Evolutionary conservation across 75 land plant genomes (phyloP), one percentile per base, ranked within the genome.

Genomic region (Selaginella moellendorffii): DNA sequence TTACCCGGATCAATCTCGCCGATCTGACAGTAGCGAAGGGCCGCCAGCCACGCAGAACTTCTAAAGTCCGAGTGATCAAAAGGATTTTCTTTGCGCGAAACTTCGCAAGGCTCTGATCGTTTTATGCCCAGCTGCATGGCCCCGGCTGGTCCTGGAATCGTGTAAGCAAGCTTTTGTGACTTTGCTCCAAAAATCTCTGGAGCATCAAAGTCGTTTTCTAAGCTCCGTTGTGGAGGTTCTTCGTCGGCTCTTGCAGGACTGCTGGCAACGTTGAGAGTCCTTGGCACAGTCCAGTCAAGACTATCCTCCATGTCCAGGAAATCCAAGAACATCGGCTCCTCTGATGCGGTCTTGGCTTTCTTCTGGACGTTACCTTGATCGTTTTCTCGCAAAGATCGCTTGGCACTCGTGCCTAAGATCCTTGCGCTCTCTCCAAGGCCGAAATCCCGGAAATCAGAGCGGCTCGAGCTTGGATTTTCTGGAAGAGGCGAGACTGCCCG

Each of bases 61-160:
- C 19, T 21, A 63, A 63, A 63, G 24, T 63, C 64, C 20, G 31
- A 1, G 31, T 29, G 46, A 29, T 63, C 64, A 29, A n/a, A 1
- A 29, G 19, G 18, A 2, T 21, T 30, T 30, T 1, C n/a, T 63
- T 25, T 2, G 17, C 25, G 1, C 28, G 1, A 1, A n/a, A n/a
- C n/a, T n/a, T n/a, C 31, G 31, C 31, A 1, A 20, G 18, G 28
- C 26, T 61, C 23, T 63, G 20, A 24, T 60, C 26, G 14, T 60
- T 60, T 24, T 12, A 63, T 1, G 21, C 64, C 31, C 24, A 21
- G 30, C 20, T 63, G 64, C 9, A 63, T 24, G 9, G 64, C 64
- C 9, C 64, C 64, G 20, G 64, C 64, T 30, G 64, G 64, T 0
- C 64, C 64, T 63, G 64, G 64, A 63, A 63, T 63, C 1, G 1